phyloP scores from a whole-genome alignment of 2,329 filamentous ascomycete genomes.

The Colletotrichum orbiculare region DNA sequence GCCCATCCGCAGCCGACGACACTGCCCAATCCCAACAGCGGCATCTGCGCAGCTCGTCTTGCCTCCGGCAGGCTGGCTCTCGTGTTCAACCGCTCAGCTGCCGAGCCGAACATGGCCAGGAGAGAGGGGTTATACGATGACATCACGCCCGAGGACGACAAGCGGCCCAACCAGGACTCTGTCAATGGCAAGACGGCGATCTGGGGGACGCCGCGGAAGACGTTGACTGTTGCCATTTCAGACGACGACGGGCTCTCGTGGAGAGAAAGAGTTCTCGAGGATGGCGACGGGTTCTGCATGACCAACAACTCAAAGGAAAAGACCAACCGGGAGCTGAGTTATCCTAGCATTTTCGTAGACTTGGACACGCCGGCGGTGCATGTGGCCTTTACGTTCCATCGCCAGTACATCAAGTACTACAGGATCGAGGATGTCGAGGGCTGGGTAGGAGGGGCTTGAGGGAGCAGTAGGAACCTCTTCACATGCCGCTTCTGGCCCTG shows the following conservation, averaged over 20 bases:
- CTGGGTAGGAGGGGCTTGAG: conserved; percentile 38
- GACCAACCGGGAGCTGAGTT: conserved; percentile 55
- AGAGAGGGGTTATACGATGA: conserved; percentile 57
- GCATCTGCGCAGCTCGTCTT: conserved; percentile 51
- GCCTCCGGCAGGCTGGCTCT: conserved; percentile 48
- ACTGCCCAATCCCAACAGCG: conserved; percentile 57
- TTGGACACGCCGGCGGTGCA: conserved; percentile 40
- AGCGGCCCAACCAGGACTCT: conserved; percentile 49
- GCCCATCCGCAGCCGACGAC: conserved; percentile 45
- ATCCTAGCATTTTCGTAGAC: conserved; percentile 52
- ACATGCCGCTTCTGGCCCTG: too few relatives aligned
- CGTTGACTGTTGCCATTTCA: conserved; percentile 48
- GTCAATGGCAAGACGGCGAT: conserved; percentile 52
- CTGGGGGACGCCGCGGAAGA: conserved; percentile 54
- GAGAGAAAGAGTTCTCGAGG: conserved; percentile 52
- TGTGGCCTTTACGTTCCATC: conserved; percentile 55
- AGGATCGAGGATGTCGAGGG: conserved; percentile 42
- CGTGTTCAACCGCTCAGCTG: conserved; percentile 54
- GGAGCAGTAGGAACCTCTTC: not conserved
- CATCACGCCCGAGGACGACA: conserved; percentile 53
- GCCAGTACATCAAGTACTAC: conserved; percentile 55
- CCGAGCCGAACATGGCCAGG: conserved; percentile 45
- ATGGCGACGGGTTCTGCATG: conserved; percentile 57
- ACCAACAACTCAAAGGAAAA: conserved; percentile 56
- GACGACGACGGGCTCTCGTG: conserved; percentile 50